Evolutionary conservation across 2,329 filamentous ascomycete species (phyloP).

Genomic region (Didymella lethalis): DNA sequence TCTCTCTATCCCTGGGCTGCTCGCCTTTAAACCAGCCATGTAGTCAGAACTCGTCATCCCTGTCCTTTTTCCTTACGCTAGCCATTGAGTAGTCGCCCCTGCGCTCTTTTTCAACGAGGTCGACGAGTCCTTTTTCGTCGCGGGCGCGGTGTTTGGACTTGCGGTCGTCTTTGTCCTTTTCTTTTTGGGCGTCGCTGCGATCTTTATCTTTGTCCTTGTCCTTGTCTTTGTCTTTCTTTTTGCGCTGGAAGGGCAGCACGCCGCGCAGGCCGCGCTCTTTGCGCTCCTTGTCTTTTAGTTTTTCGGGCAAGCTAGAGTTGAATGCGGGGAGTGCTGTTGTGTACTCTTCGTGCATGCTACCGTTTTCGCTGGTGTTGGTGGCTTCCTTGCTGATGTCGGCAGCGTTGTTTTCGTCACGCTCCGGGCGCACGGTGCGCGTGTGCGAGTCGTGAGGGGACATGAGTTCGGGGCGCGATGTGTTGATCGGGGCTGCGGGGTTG

Average conservation of each 20-base stretch:
- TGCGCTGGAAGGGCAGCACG: conserved; percentile 49
- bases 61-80: conserved; percentile 24
- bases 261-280: conserved; percentile 51
- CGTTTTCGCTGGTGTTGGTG: conserved; percentile 37
- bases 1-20: conserved; percentile 18
- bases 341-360: conserved; percentile 47
- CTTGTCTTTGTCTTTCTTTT: conserved; percentile 44
- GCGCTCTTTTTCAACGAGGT: conserved; percentile 18
- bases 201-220: conserved; percentile 27
- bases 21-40: conserved; percentile 44
- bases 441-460: neutral
- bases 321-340: conserved; percentile 50
- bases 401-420: conserved; percentile 24
- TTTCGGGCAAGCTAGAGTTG: conserved; percentile 37
- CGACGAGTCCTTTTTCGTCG: conserved; percentile 25
- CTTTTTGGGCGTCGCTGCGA: conserved; percentile 21
- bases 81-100: conserved; percentile 22
- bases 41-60: conserved; percentile 47
- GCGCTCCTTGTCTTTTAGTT: conserved; percentile 47
- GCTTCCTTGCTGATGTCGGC: conserved; percentile 41
- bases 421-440: conserved; percentile 17
- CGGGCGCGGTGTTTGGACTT: neutral
- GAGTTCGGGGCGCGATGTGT: conserved; percentile 31
- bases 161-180: conserved; percentile 27
- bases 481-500: conserved; percentile 32